Percentiles rank a stretch among this genome's conserved stretches.
Conservation (phyloP, 1,284 basidiomycete species). For the Hemileia vastatrix region DNA sequence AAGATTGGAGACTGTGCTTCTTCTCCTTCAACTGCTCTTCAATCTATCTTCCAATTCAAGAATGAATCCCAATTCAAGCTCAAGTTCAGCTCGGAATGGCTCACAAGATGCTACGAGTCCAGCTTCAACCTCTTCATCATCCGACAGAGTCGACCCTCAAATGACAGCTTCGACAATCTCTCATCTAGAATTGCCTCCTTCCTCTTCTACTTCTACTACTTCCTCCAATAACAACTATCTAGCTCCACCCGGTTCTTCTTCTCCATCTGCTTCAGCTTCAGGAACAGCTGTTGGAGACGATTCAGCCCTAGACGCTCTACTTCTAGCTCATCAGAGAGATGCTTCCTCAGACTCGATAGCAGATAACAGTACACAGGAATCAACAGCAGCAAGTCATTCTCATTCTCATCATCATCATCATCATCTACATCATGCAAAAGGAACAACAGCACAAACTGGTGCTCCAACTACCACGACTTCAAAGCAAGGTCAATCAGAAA, state of each 20-base stretch:
- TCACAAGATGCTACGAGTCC: too few species aligned
- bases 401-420: too few species aligned
- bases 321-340: background rate
- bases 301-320: background rate
- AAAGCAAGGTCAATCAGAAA: too few species aligned
- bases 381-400: background rate
- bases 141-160: background rate
- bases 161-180: background rate
- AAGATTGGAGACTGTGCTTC: too few species aligned
- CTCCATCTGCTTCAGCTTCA: background rate
- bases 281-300: background rate
- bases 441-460: too few species aligned
- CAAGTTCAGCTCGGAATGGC: too few species aligned
- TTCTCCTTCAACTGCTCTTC: too few species aligned
- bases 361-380: too few species aligned
- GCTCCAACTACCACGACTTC: too few species aligned
- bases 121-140: background rate
- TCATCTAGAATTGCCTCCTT: background rate
- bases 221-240: background rate
- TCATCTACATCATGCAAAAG: too few species aligned
- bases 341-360: background rate
- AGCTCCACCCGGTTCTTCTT: background rate
- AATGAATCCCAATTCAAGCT: too few species aligned
- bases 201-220: background rate
- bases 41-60: too few species aligned